Conservation (phyloP, 2,329 filamentous ascomycete genomes). For the Nemania sp. region DNA sequence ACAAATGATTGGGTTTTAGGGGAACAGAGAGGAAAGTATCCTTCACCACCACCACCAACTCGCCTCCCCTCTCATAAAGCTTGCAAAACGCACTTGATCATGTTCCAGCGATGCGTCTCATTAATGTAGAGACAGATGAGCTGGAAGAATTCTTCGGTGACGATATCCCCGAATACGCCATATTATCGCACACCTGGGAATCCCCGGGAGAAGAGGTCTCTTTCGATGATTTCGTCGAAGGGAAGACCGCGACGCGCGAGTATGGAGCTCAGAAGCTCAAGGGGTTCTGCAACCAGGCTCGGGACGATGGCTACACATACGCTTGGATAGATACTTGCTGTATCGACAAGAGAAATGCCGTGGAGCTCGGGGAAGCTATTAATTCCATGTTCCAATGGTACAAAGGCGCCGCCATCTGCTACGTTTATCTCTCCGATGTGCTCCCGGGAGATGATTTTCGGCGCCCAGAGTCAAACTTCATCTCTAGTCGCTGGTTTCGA, state of each 20-base stretch:
- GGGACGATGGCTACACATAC: not conserved
- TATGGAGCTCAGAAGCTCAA: not conserved
- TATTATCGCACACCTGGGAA: conserved; percentile 11
- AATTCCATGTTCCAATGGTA: conserved; percentile 19
- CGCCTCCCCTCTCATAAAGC: too few relatives aligned
- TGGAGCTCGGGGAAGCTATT: conserved; percentile 7
- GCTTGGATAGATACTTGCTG: conserved; percentile 17
- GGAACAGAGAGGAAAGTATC: too few relatives aligned
- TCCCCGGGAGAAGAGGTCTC: not conserved
- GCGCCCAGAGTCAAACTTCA: not conserved
- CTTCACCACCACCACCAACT: too few relatives aligned
- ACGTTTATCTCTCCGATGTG: conserved; percentile 12
- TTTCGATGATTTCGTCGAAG: not conserved
- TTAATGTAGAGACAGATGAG: conserved; percentile 4
- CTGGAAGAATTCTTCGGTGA: conserved; percentile 10
- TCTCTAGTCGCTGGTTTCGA: conserved; percentile 5
- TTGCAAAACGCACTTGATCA: too few relatives aligned
- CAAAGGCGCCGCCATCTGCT: not conserved
- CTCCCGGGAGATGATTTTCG: not conserved
- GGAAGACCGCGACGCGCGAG: not conserved
- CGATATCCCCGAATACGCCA: not conserved
- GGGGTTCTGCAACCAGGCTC: not conserved
- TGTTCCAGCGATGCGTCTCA: conserved; percentile 14
- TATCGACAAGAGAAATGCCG: conserved; percentile 8
- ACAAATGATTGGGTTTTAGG: too few relatives aligned